A percentile compares a stretch with the other conserved stretches of the same genome.
Conservation (phyloP, 805 yeast genomes). For the Candida patagonica region DNA sequence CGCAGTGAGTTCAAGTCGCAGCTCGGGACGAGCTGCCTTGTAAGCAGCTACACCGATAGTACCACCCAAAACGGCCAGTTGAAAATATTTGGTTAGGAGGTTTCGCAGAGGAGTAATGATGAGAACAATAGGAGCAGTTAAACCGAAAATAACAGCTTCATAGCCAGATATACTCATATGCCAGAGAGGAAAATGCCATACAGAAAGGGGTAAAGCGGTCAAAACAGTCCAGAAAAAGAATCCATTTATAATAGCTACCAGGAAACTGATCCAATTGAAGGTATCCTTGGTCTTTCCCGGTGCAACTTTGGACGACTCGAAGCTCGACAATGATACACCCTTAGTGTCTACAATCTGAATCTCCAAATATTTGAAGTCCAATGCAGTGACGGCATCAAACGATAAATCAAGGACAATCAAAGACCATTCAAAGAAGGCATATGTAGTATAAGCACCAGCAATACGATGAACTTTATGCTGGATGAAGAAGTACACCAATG, state of each 20-base stretch:
- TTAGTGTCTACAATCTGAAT: constrained; percentile 31
- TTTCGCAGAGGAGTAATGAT: constrained; percentile 36
- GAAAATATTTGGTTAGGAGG: constrained; percentile 38
- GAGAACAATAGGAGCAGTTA: constrained; percentile 48
- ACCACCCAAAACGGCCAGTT: constrained; percentile 44
- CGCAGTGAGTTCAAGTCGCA: constrained; percentile 55
- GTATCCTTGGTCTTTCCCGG: constrained; percentile 12
- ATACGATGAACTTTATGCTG: constrained; percentile 83
- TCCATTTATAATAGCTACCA: constrained; percentile 43
- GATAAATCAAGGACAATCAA: constrained; percentile 73
- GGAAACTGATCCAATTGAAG: constrained; percentile 24
- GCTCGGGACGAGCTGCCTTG: constrained; percentile 55
- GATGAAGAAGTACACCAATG: constrained; percentile 79
- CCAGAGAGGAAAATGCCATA: constrained; percentile 98
- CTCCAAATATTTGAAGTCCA: constrained; percentile 59
- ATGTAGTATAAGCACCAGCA: constrained; percentile 92
- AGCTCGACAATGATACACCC: constrained; percentile 11
- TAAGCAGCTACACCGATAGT: constrained; percentile 70
- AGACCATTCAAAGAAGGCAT: constrained; percentile 93
- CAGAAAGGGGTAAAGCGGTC: constrained; percentile 73
- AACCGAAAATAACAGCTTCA: constrained; percentile 57
- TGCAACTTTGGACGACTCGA: constrained; percentile 10
- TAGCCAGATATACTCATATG: constrained; percentile 95
- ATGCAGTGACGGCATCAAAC: constrained; percentile 71
- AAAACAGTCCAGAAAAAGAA: constrained; percentile 77